Base-by-base conservation (phyloP, 2,329 filamentous ascomycete species). In the Westerdykella aurantiaca region DNA sequence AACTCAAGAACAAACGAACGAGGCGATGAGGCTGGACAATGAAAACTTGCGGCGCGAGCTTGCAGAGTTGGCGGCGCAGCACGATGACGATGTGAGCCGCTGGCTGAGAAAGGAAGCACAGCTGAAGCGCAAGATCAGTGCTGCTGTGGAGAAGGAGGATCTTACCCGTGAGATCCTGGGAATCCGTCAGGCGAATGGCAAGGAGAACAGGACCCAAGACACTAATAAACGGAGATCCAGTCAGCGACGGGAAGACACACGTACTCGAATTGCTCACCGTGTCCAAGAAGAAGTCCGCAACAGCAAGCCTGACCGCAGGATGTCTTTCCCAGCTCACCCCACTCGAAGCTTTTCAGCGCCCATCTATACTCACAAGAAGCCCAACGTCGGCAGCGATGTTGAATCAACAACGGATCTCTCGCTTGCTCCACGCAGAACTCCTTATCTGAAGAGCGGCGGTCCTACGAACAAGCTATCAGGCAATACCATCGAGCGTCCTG, bases 341-440 rank as follows among this genome's bases (percentile, higher is more conserved):
- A 47, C 46, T 34, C 58, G 63, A 37, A 64, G 58, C 35, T 55
- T 59, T 17, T 66, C 64, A 10, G 61, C 60, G n/a, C 61, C 64
- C n/a, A 42, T 60, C 12, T 34, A 38, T 11, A 44, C 43, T 13
- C 45, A 54, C 39, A 55, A 56, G 43, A 51, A 56, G 17, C 47
- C 51, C 1, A 47, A 55, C 21, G 53, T 53, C 6, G 58, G 62
- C 25, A 67, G 59, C 39, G 62, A 67, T 41, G 56, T 54, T 1
- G 65, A 68, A 42, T 69, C 67, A 14, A 69, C 66, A 4, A 69
- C 67, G 0, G 66, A 69, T 40, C 58, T 69, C 4, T 69, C 64
- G 16, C 63, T 67, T 40, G 60, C 60, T 13, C 62, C 61, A 33
- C 59, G 57, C n/a, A 43, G 49, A 1, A 60, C 58, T 41, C 52